Percentiles rank a stretch among this genome's conserved stretches.
These are phyloP conservation scores for Podosphaera xanthii DNA, from an alignment of 2,329 filamentous ascomycete genomes.

Conservation along the genomic window DNA sequence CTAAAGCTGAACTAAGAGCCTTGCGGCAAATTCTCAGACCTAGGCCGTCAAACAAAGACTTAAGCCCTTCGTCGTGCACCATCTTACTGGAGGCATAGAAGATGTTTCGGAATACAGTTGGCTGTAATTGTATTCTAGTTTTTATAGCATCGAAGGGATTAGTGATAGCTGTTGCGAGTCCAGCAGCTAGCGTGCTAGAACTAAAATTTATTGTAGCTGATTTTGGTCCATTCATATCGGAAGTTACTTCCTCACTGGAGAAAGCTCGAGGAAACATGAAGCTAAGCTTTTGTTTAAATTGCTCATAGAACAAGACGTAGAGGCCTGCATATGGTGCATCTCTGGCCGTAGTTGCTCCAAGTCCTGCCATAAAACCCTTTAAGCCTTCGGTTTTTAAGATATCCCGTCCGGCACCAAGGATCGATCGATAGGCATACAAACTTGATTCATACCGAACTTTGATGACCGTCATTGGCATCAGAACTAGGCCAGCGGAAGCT, in stretches of 20 bases:
- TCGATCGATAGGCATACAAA: slow-evolving; percentile 60
- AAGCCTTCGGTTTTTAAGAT: slow-evolving; percentile 53
- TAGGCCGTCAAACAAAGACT: slow-evolving; percentile 67
- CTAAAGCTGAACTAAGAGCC: slow-evolving; percentile 77
- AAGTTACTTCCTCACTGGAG: slow-evolving; percentile 5
- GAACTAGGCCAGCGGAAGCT: slow-evolving; percentile 65
- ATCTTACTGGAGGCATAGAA: slow-evolving; percentile 54
- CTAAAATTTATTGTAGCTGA: slow-evolving; percentile 62
- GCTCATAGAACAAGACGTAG: slow-evolving; percentile 87
- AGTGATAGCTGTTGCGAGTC: slow-evolving; percentile 64
- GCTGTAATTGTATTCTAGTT: slow-evolving; percentile 80
- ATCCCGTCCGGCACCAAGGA: slow-evolving; percentile 48
- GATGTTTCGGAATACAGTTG: slow-evolving; percentile 62
- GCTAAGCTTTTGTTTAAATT: slow-evolving; percentile 42
- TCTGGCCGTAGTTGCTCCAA: slow-evolving; percentile 75
- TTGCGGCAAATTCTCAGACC: slow-evolving; percentile 75
- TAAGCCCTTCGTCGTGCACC: slow-evolving; percentile 56
- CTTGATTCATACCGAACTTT: slow-evolving; percentile 91
- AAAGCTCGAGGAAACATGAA: slow-evolving; percentile 9
- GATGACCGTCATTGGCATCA: slow-evolving; percentile 91
- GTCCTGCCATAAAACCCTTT: slow-evolving; percentile 77
- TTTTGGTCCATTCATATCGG: slow-evolving; percentile 15
- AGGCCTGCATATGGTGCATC: slow-evolving; percentile 94
- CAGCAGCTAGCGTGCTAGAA: slow-evolving; percentile 61
- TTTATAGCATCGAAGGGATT: slow-evolving; percentile 97